Evolutionary conservation across 192 early-diverging fungal genomes (phyloP), one percentile per base, ranked within the genome.

Genomic region (Rhizoclosmatium globosum): DNA sequence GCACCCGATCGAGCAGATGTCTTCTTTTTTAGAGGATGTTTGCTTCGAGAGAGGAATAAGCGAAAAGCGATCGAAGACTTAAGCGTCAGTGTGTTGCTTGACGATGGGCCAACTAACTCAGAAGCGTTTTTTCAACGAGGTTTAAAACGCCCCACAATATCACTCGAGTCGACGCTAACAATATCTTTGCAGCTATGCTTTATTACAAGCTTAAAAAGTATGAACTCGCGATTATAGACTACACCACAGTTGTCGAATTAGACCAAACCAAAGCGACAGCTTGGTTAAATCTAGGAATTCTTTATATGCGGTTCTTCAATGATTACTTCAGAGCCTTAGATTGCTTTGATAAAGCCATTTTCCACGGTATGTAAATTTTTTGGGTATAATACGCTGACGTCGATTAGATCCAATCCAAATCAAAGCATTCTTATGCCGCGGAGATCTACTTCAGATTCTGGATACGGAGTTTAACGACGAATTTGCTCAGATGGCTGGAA

Each of bases 21-120:
- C 3, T 90, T 81, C 70, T 86, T 85, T 70, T 84, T 87, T 59
- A 64, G 89, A 4, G 89, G 84, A 3, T 87, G 85, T 64, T 77
- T 90, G 6, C 56, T 88, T 13, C 72, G 87, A 11, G 82, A 84
- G 15, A 62, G 84, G 17, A 84, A 88, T 50, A 78, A 79, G 17
- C 31, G 64, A 38, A 79, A 79, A 53, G 87, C 89, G 3, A 87
- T 90, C 64, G 83, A 90, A 50, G 86, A 90, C 68, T 82, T 87
- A 11, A 85, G 83, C 42, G 59, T 90, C 3, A 81, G 82, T 2
- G 67, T 90, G 4, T 72, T 90, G 21, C 68, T 90, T 39, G 86
- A 90, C 58, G 83, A 85, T 56, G 72, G 77, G 6, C 62, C 64
- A 11, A 56, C 60, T 13, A 87, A 81, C 62, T 46, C 68, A 6